Base-by-base conservation (phyloP, 2,329 filamentous ascomycete species). In the Aspergillus sp. region DNA sequence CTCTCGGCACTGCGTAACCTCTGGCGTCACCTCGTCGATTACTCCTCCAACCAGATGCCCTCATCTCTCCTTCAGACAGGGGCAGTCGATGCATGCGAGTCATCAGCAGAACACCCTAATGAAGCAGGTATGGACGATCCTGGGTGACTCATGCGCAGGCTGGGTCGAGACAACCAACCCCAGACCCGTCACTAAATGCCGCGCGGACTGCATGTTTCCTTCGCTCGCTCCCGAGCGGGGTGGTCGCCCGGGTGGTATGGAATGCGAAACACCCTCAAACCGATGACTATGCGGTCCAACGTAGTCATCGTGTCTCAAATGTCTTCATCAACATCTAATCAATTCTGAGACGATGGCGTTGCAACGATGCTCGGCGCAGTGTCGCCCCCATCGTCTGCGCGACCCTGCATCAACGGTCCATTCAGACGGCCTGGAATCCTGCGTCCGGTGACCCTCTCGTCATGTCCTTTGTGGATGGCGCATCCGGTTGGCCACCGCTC, bases 71-170 rank as follows among this genome's bases (percentile, higher is more conserved):
- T 29, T 29, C 25, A 29, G 48, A 40, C 48, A 49, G 45, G 49
- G 45, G 45, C 19, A 42, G 14, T n/a, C 34, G 14, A 38, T 38
- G 49, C 34, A 55, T 55, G 53, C 53, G 52, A 49, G 53, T 55
- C 53, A 55, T 55, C 53, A 55, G 49, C 49, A 42, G 52, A 50
- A 34, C 47, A 54, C n/a, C 38, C 13, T 23, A 14, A 32, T 25
- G 16, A 17, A 38, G 32, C 38, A 41, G 44, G 45, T 23, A 46
- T 20, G 41, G 20, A 41, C 21, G 46, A 38, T 41, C 32, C 14
- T 21, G 16, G 19, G 46, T 48, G 46, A 48, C 46, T 48, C 46
- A 29, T 48, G 34, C 11, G 29, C 13, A 34, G 43, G 25, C 25
- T 3, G 9, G 5, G 3, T 29, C 11, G 7, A 29, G 25, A 7